Evolutionary conservation across 768 basidiomycete species (phyloP), one percentile per base, ranked within the genome.

Genomic region (Auriculariales sp.): DNA sequence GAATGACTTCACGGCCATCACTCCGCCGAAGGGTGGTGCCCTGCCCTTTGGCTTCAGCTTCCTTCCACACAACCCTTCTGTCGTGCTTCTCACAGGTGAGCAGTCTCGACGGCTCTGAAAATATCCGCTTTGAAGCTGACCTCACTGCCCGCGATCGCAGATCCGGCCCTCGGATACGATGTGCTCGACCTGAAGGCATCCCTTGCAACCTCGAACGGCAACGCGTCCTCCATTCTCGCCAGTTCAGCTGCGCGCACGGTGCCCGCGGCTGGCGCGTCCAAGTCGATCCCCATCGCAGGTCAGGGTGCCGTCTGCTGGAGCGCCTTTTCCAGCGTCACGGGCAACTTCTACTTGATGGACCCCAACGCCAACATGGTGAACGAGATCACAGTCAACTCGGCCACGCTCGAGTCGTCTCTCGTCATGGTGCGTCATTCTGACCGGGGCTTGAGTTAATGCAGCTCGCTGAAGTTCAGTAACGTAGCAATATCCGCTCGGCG

Each of bases 21-120:
- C 61, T 17, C 66, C 71, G 11, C 54, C 66, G 2, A 48, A 55
- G 14, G 71, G 72, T 28, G 74, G 73, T 4, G 58, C 70, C 1
- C 64, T 73, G 15, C 73, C 73, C 1, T 76, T 75, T 65, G 68
- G 68, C n/a, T 67, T 74, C 69, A 57, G 61, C 27, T 12, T 56
- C 53, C 58, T 65, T 34, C 59, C 61, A 7, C 60, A 59, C 32
- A 57, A 56, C 53, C 29, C 29, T 7, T 11, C 22, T 6, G 32
- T 33, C 15, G 12, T 49, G 31, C 12, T 49, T 15, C 31, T 49
- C 39, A 44, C 39, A 6, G 35, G 35, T 36, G 2, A 36, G 35
- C 22, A n/a, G n/a, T n/a, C n/a, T n/a, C n/a, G n/a, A n/a, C n/a
- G n/a, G n/a, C n/a, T n/a, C n/a, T n/a, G n/a, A n/a, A n/a, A n/a